Base-by-base conservation (phyloP, 768 basidiomycete genomes). In the Leccinellum luteum region DNA sequence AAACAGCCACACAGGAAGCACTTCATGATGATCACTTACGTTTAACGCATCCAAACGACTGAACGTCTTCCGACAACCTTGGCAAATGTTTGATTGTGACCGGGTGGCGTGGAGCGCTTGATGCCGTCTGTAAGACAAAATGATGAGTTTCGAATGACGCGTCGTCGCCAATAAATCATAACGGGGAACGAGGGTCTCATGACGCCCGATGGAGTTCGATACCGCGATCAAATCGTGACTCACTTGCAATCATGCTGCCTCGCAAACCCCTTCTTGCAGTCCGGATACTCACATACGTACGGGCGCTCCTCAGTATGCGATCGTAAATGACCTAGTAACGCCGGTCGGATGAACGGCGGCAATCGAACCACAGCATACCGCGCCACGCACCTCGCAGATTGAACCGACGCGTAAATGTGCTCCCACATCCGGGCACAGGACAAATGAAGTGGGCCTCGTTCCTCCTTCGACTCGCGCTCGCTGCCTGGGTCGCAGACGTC, bases 241-340 rank as follows among this genome's bases (percentile, higher is more conserved):
- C 68, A 90, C 88, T 97, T 97, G 90, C 94, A 96, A 70, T 98
- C 94, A 72, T 98, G 94, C 71, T 95, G 92, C 47, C 94, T 83
- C 51, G 94, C 94, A 70, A 97, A 96, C 25, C 92, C 89, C 71
- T 97, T 98, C 69, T 89, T 90, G 73, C 94, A 98, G 30, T 93
- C 94, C 13, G 92, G 90, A 83, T 90, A 94, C 58, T 92, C 88
- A 72, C 94, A 97, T 58, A 92, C 84, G 74, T 93, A 98, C 35
- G 94, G 94, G 54, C 94, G 81, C 74, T 97, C 94, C 72, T 96
- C 94, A 8, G 94, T 96, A 73, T 98, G 94, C 17, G 94, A 96
- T 66, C 94, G 84, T 60, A 98, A 74, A 78, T 97, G 94, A 54
- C 94, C 94, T 89, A 74, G 13, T 56, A 44, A 64, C 7, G 1